These are phyloP conservation scores for Populus hybrid DNA, from an alignment of 441 rosid species.

Conservation along the genomic window DNA sequence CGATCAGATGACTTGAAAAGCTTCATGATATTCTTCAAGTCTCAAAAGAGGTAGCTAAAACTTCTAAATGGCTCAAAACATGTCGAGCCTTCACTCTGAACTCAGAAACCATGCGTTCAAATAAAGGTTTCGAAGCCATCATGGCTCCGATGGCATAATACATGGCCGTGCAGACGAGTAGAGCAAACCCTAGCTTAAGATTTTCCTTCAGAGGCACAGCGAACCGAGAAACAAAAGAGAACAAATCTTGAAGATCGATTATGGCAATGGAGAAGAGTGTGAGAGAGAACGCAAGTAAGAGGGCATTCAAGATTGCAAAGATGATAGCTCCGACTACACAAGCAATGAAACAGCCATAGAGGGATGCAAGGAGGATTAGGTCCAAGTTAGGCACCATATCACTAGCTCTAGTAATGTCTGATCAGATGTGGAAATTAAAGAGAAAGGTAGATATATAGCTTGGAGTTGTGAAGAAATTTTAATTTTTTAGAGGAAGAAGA, in stretches of 20 bases:
- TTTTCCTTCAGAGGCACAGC: constrained; percentile 12
- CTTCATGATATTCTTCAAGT: neutral
- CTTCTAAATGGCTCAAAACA: constrained; percentile 1
- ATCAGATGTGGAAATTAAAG: neutral
- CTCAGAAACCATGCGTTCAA: constrained; percentile 8
- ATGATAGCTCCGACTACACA: constrained; percentile 15
- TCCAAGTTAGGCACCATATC: constrained; percentile 35
- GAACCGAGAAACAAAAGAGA: constrained; percentile 4
- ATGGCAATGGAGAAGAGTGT: constrained; percentile 26
- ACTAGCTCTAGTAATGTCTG: neutral
- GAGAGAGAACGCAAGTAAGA: constrained; percentile 26
- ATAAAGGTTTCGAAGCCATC: constrained; percentile 17
- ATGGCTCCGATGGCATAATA: neutral
- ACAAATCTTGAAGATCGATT: constrained; percentile 22
- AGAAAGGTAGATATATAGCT: neutral
- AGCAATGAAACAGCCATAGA: constrained; percentile 29
- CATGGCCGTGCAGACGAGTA: constrained; percentile 23
- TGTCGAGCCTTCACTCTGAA: constrained; percentile 16
- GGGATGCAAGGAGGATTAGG: constrained; percentile 30
- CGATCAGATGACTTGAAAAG: neutral
- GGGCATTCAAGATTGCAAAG: constrained; percentile 15
- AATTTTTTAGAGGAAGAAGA: neutral
- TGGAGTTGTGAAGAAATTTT: neutral
- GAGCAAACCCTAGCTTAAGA: constrained; percentile 31
- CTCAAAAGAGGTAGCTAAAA: neutral